These are phyloP conservation scores for Eustoma russellianum DNA, from an alignment of 257 asterid genomes.

Conservation along the genomic window DNA sequence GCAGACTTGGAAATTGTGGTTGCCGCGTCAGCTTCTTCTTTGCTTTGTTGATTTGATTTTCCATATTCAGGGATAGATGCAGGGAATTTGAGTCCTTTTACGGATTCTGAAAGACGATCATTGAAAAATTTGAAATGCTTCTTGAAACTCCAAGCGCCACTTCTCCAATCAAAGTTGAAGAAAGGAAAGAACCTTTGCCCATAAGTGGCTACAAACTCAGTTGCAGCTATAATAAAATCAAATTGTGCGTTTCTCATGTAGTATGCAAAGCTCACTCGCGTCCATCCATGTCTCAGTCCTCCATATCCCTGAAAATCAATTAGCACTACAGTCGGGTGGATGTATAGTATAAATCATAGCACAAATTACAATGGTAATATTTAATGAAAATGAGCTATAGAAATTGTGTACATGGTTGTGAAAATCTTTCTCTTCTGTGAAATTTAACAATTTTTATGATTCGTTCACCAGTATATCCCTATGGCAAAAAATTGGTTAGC, in stretches of 20 bases:
- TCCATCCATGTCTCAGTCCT: slow-evolving; percentile 76
- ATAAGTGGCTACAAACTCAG: slow-evolving; percentile 48
- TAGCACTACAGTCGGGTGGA: no score
- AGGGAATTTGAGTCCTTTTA: not conserved
- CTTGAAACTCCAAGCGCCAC: slow-evolving; percentile 54
- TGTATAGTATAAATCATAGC: no score
- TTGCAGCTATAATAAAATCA: slow-evolving; percentile 41
- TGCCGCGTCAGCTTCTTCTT: slow-evolving; percentile 1
- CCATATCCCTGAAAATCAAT: slow-evolving; percentile 35
- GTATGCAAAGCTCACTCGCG: slow-evolving; percentile 68
- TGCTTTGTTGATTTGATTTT: not conserved
- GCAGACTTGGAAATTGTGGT: slow-evolving; percentile 14
- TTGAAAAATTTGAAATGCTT: slow-evolving; percentile 9
- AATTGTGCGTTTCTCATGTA: slow-evolving; percentile 60
- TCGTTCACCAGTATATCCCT: no score
- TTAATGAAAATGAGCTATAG: no score
- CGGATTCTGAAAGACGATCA: slow-evolving; percentile 3
- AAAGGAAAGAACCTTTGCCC: slow-evolving; percentile 53
- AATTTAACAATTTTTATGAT: no score
- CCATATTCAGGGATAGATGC: slow-evolving; percentile 10
- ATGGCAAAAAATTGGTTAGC: no score
- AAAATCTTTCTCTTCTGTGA: no score
- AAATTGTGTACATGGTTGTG: no score
- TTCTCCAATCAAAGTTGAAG: slow-evolving; percentile 49
- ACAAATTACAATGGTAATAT: no score